Percentiles rank a stretch among this genome's conserved stretches.
phyloP scores from a whole-genome alignment of 768 basidiomycete genomes.

The Chalciporus piperatus region DNA sequence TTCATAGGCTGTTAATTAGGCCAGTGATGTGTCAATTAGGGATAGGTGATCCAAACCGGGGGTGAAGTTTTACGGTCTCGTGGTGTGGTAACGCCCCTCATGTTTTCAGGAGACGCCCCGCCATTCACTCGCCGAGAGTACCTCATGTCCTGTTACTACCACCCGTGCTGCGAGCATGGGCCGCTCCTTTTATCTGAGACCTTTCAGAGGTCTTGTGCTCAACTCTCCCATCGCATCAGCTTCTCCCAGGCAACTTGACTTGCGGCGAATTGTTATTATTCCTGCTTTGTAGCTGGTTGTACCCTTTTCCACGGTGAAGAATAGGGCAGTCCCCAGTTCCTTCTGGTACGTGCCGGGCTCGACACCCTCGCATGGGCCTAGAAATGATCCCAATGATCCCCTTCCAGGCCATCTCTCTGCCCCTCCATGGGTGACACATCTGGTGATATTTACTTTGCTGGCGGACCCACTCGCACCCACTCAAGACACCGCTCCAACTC shows the following conservation, averaged over 20 bases:
- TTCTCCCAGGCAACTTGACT: neutral
- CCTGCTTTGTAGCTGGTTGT: constrained; percentile 12
- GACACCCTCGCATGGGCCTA: constrained; percentile 9
- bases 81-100: constrained; percentile 25
- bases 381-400: constrained; percentile 28
- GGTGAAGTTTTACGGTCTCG: constrained; percentile 12
- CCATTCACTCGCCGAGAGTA: constrained; percentile 15
- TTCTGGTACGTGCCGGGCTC: constrained; percentile 21
- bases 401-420: constrained; percentile 6
- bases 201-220: constrained; percentile 3
- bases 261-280: constrained; percentile 8
- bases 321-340: constrained; percentile 9
- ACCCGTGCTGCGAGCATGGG: constrained; percentile 23
- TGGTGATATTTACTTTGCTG: constrained; percentile 13
- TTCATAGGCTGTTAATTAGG: constrained; percentile 31
- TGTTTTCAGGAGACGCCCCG: constrained; percentile 17
- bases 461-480: constrained; percentile 11
- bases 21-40: constrained; percentile 27
- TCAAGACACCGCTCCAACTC: constrained; percentile 12
- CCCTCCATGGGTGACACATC: constrained; percentile 22
- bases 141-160: constrained; percentile 26
- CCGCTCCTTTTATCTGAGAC: constrained; percentile 29
- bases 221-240: constrained; percentile 7
- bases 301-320: constrained; percentile 32
- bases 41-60: constrained; percentile 26